phyloP scores from a whole-genome alignment of 768 basidiomycete species.

The Russula griseocarnosa region DNA sequence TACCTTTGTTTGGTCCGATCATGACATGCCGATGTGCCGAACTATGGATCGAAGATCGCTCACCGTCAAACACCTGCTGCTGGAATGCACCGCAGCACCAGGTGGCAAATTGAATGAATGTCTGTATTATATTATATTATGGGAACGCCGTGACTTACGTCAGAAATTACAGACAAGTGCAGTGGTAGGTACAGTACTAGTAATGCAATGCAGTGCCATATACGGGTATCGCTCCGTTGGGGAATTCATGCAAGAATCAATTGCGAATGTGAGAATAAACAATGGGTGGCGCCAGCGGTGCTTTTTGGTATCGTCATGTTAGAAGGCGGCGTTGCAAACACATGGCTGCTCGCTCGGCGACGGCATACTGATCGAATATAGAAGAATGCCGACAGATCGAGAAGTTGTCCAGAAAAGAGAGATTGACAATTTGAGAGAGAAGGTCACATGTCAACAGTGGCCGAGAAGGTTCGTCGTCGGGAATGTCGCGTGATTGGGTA shows the following conservation, averaged over 20 bases:
- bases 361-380: background rate
- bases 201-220: background rate
- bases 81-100: too few relatives aligned
- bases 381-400: slow-evolving; percentile 6
- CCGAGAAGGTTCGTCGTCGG: slow-evolving; percentile 21
- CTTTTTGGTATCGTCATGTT: background rate
- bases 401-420: background rate
- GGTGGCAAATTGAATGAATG: background rate
- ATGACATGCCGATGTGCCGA: too few relatives aligned
- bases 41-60: too few relatives aligned
- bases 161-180: background rate
- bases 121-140: background rate
- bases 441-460: slow-evolving; percentile 21
- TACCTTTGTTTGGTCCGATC: too few relatives aligned
- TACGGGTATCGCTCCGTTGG: slow-evolving; percentile 7
- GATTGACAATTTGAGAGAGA: background rate
- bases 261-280: background rate
- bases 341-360: background rate
- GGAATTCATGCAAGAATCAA: background rate
- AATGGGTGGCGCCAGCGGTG: background rate
- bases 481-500: slow-evolving; percentile 7
- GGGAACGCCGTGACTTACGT: background rate
- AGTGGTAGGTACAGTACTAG: background rate
- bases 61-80: too few relatives aligned
- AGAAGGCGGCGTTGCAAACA: background rate